Conservation (phyloP, 1,284 basidiomycete genomes). For the Cryptococcus sp. region DNA sequence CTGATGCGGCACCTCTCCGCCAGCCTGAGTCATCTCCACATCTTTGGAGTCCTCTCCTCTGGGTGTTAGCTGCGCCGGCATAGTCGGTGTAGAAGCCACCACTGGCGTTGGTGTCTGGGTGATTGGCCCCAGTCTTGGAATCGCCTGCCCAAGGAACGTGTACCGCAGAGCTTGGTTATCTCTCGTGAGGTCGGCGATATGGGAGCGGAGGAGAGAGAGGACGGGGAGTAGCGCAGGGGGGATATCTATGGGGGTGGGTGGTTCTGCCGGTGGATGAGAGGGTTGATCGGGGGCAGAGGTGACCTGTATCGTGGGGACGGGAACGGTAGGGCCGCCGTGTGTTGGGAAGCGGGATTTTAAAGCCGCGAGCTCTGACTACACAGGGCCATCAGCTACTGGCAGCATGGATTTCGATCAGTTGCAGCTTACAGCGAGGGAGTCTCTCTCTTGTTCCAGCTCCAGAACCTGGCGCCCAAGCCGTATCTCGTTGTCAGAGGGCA, state of each 20-base stretch:
- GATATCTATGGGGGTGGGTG: not conserved
- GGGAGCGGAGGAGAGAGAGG: constrained; percentile 29
- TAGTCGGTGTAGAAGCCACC: constrained; percentile 3
- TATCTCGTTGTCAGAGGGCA: constrained; percentile 34
- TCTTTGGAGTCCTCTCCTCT: not conserved
- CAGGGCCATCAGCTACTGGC: not conserved
- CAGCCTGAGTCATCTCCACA: not conserved
- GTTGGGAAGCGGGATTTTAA: constrained; percentile 16
- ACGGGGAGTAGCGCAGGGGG: constrained; percentile 27
- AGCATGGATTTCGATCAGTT: not conserved
- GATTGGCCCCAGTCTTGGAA: constrained; percentile 11
- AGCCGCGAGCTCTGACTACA: constrained; percentile 19
- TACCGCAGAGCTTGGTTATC: constrained; percentile 46
- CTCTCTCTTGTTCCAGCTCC: constrained; percentile 37
- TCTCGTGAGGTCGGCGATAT: constrained; percentile 38
- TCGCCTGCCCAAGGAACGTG: constrained; percentile 35
- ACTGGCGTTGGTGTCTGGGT: constrained; percentile 7
- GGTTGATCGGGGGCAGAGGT: too few relatives aligned
- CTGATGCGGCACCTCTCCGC: not conserved
- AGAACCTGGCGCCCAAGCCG: constrained; percentile 26
- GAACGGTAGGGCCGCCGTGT: constrained; percentile 16
- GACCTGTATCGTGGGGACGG: constrained; percentile 1
- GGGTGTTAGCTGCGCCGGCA: not conserved
- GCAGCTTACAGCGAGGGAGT: constrained; percentile 27
- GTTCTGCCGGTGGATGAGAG: too few relatives aligned